Percentiles rank a stretch among this genome's conserved stretches.
Evolutionary conservation across 345 rosid genomes (phyloP).

Genomic region (Luvunga scandens): DNA sequence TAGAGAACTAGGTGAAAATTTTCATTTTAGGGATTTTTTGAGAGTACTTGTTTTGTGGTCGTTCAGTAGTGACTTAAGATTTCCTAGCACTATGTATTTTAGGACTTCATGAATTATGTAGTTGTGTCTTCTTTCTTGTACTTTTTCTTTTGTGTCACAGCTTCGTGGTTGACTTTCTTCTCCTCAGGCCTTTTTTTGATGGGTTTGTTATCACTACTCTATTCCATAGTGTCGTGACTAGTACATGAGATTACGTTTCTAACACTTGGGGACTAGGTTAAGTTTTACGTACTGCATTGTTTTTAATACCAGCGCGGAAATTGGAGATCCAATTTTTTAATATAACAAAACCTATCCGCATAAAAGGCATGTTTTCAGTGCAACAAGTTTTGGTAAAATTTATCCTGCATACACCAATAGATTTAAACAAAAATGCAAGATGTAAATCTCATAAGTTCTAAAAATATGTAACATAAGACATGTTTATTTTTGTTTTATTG

Average conservation of each 20-base stretch:
- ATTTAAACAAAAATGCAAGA: neutral
- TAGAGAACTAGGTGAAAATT: too few species aligned
- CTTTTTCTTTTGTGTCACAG: too few species aligned
- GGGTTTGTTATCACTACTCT: neutral
- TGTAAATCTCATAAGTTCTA: neutral
- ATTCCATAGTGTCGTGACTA: neutral
- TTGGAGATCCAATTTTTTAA: neutral
- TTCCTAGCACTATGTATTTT: too few species aligned
- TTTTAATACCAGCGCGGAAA: neutral
- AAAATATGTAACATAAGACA: neutral
- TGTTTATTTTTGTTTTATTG: neutral
- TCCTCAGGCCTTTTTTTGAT: neutral
- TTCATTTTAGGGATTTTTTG: too few species aligned
- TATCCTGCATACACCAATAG: neutral
- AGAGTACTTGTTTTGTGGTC: too few species aligned
- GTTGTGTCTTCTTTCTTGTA: too few species aligned
- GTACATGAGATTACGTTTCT: neutral
- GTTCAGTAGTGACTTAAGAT: too few species aligned
- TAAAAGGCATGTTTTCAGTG: neutral
- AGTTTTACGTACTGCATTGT: neutral
- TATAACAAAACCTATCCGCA: neutral
- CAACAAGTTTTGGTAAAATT: slow-evolving; percentile 1
- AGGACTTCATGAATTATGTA: too few species aligned
- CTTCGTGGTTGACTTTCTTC: neutral
- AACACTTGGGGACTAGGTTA: neutral